phyloP scores from a whole-genome alignment of 108 stramenopile genomes.

The Skeletonema tropicum region DNA sequence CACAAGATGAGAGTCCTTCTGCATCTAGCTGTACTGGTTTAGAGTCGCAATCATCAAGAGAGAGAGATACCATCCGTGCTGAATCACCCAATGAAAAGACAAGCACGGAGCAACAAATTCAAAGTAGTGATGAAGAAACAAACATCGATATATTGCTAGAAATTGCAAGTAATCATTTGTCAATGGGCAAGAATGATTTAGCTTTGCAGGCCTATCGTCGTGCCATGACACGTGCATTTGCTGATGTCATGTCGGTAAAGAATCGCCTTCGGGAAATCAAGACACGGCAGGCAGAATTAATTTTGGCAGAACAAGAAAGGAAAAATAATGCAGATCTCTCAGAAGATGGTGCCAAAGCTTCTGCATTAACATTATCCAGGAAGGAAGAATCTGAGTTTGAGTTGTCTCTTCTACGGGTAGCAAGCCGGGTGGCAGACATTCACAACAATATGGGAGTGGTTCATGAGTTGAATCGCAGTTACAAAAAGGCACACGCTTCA shows the following conservation, averaged over 20 bases:
- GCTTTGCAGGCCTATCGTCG: conserved; percentile 35
- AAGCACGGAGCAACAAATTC: background rate
- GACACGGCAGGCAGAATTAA: conserved; percentile 9
- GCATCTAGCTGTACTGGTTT: background rate
- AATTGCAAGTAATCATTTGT: conserved; percentile 35
- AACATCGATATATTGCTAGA: conserved; percentile 37
- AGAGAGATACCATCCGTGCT: background rate
- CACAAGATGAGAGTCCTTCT: background rate
- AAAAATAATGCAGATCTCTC: background rate
- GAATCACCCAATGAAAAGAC: conserved; percentile 3
- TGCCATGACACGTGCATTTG: conserved; percentile 43
- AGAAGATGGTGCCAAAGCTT: background rate
- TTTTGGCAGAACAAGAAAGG: conserved; percentile 10
- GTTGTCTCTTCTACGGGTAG: conserved; percentile 39
- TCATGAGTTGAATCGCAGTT: conserved; percentile 39
- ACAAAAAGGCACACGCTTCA: conserved; percentile 29
- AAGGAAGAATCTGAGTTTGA: conserved; percentile 34
- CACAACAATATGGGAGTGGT: conserved; percentile 52
- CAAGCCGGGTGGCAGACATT: conserved; percentile 39
- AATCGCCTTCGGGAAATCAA: conserved; percentile 19
- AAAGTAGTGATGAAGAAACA: background rate
- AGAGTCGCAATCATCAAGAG: background rate
- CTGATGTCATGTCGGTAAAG: conserved; percentile 42
- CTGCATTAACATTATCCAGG: conserved; percentile 18
- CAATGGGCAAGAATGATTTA: conserved; percentile 31